A percentile compares a stretch with the other conserved stretches of the same genome.
phyloP scores from a whole-genome alignment of 768 basidiomycete genomes.

The Boletus pseudo-olivaceus region DNA sequence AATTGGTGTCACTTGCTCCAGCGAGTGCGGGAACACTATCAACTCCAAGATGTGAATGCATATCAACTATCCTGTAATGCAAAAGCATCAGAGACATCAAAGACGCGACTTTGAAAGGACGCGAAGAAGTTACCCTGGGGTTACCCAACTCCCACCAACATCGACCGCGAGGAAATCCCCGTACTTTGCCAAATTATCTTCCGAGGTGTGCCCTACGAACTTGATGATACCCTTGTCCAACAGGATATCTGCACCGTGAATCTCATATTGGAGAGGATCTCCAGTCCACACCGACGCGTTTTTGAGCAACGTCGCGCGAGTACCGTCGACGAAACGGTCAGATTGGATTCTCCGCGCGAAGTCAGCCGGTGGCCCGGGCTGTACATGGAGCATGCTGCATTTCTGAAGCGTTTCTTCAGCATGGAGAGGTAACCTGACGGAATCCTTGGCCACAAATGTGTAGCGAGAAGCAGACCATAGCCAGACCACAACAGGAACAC shows the following conservation, averaged over 20 bases:
- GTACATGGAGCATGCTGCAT: slow-evolving; percentile 34
- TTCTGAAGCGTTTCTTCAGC: slow-evolving; percentile 30
- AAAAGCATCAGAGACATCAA: slow-evolving; percentile 37
- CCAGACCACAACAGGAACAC: slow-evolving; percentile 12
- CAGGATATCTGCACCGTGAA: slow-evolving; percentile 38
- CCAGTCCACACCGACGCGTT: slow-evolving; percentile 59
- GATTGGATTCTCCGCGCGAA: slow-evolving; percentile 35
- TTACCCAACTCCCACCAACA: slow-evolving; percentile 64
- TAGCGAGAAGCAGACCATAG: slow-evolving; percentile 19
- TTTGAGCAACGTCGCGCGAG: slow-evolving; percentile 36
- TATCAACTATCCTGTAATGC: slow-evolving; percentile 47
- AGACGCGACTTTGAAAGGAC: slow-evolving; percentile 30
- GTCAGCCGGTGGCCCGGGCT: slow-evolving; percentile 36
- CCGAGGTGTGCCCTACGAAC: slow-evolving; percentile 40
- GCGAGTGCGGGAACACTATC: slow-evolving; percentile 52
- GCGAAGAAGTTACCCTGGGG: slow-evolving; percentile 51
- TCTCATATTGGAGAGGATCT: slow-evolving; percentile 31
- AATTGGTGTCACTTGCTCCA: slow-evolving; percentile 60
- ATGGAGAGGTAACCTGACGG: slow-evolving; percentile 27
- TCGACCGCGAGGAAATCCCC: slow-evolving; percentile 53
- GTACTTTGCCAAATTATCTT: slow-evolving; percentile 30
- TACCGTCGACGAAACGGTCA: slow-evolving; percentile 38
- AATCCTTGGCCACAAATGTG: slow-evolving; percentile 1
- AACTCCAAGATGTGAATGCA: slow-evolving; percentile 81
- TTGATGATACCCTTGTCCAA: slow-evolving; percentile 40